Percentiles rank a stretch among this genome's conserved stretches.
Conservation (phyloP, 2,329 filamentous ascomycete species). For the Epichloe glyceriae region DNA sequence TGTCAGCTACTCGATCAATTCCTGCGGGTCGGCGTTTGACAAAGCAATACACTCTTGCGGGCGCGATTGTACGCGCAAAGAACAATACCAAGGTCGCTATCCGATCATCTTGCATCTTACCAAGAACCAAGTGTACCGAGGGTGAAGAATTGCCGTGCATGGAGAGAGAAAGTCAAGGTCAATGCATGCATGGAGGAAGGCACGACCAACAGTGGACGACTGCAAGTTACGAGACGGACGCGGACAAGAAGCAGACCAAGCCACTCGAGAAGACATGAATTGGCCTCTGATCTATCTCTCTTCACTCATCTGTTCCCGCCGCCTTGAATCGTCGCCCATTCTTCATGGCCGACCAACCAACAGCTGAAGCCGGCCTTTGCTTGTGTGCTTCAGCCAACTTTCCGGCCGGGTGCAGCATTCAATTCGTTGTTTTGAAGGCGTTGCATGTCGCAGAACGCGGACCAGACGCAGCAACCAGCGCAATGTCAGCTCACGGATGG, state of each 20-base stretch:
- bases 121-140: background rate
- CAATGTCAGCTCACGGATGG: background rate
- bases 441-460: conserved; percentile 3
- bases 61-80: background rate
- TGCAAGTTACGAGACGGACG: background rate
- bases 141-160: background rate
- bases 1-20: background rate
- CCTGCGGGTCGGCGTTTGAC: background rate
- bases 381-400: background rate
- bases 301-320: background rate
- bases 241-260: background rate
- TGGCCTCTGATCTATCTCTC: background rate
- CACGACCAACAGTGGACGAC: background rate
- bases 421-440: background rate
- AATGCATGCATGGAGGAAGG: background rate
- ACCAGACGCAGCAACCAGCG: background rate
- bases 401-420: background rate
- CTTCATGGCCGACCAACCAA: too few relatives aligned
- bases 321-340: too few relatives aligned
- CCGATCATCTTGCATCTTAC: background rate
- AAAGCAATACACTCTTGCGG: background rate
- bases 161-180: background rate
- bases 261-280: background rate
- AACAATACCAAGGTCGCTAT: conserved; percentile 1
- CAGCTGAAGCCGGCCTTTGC: background rate